Conservation (phyloP, 768 basidiomycete genomes). For the Mycena albidolilacea region DNA sequence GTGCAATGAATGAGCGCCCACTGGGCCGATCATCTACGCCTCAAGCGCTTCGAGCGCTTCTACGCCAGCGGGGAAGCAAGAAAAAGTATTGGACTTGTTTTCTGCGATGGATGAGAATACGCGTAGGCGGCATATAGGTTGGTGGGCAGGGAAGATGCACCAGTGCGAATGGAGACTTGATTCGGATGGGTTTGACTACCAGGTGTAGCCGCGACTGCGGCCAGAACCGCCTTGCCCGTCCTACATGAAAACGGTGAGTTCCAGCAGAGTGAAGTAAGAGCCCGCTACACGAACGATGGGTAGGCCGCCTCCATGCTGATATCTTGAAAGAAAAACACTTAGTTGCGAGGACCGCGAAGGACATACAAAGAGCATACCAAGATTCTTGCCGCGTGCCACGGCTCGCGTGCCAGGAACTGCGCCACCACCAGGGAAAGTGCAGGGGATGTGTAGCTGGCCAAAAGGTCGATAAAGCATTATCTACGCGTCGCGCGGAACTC, state of each 20-base stretch:
- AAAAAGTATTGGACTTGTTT: no score
- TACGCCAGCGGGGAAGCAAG: no score
- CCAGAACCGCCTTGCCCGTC: not conserved
- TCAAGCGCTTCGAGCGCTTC: no score
- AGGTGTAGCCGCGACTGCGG: no score
- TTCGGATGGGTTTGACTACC: no score
- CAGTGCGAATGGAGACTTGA: no score
- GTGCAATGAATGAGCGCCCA: not conserved
- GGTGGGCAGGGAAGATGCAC: no score
- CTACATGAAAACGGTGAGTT: not conserved
- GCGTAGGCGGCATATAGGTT: no score
- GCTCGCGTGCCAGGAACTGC: not conserved
- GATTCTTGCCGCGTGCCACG: not conserved
- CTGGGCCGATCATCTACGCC: not conserved
- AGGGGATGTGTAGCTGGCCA: not conserved
- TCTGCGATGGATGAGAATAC: no score
- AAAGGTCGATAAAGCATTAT: not conserved
- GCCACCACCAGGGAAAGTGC: not conserved
- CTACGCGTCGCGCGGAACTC: not conserved
- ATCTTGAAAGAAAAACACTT: not conserved
- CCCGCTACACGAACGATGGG: not conserved
- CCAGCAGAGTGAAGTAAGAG: not conserved
- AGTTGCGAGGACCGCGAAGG: not conserved
- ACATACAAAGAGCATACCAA: not conserved
- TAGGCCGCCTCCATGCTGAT: not conserved